Base-by-base conservation (phyloP, 169 alveolate species). In the Eimeria maxima region DNA sequence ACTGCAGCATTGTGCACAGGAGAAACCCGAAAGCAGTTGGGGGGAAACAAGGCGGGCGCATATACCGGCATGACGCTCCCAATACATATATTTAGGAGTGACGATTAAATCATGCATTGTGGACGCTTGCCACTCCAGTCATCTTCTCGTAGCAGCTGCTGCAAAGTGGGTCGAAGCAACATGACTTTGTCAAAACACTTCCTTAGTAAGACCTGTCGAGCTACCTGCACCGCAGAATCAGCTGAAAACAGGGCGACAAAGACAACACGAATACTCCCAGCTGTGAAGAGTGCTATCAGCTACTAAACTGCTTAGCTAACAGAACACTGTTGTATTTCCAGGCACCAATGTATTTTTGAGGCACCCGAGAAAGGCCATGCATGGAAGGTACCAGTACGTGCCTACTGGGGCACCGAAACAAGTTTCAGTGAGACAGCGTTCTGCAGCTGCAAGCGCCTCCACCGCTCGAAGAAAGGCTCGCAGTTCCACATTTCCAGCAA, bases 61-160 rank as follows among this genome's bases (percentile, higher is more conserved):
- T 45, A 20, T 53, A 73, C 38, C 8, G 50, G 53, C 83, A 11
- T 38, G 50, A 33, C 33, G 83, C 33, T 73, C 29, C 33, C 83
- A 18, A 73, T n/a, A 38, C 44, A 38, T 7, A 38, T 73, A 73
- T 73, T 3, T 33, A 42, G 44, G 0, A 73, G 4, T 73, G 29
- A 73, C n/a, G 38, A 0, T 38, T 50, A 44, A 44, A 27, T 47
- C 8, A 45, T 76, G 50, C 24, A 11, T 2, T 10, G 63, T 87
- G 83, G 53, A 22, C 33, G 67, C 94, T 29, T 63, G 81, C 94
- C 94, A 87, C 94, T 87, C 94, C 94, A 87, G 84, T 87, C 94
- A 67, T 87, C 71, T 38, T 87, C 94, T 65, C 50, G 80, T 16
- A 87, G 65, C 80, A 87, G 71, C 24, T 65, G 83, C 65, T 22